phyloP scores from a whole-genome alignment of 2,329 filamentous ascomycete species.

The Exserohilum turcica region DNA sequence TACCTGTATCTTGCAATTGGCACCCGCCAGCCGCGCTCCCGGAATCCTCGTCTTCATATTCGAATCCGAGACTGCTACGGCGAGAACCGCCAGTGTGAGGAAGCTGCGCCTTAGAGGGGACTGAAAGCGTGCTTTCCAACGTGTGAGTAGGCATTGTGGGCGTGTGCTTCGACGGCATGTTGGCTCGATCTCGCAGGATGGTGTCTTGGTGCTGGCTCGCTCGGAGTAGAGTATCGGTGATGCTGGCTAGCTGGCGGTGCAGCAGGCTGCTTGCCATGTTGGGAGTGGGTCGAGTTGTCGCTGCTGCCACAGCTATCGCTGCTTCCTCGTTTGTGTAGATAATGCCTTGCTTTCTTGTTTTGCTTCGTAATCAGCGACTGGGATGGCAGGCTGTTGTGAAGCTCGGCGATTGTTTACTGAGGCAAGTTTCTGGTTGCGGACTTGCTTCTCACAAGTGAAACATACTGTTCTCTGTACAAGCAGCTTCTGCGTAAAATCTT shows the following conservation, averaged over 20 bases:
- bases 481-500: too few relatives aligned
- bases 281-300: background rate
- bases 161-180: background rate
- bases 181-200: conserved; percentile 5
- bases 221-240: conserved; percentile 20
- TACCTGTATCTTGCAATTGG: background rate
- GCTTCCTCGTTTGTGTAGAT: background rate
- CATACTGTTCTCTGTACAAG: too few relatives aligned
- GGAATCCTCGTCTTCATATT: background rate
- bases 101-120: background rate
- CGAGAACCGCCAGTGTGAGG: background rate
- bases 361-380: too few relatives aligned
- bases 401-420: background rate
- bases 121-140: background rate
- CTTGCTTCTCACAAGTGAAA: background rate
- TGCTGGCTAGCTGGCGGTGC: conserved; percentile 23
- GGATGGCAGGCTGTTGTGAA: too few relatives aligned
- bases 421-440: background rate
- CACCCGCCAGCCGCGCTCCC: background rate
- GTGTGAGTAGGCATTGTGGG: background rate
- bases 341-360: too few relatives aligned
- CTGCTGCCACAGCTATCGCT: background rate
- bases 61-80: background rate
- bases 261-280: conserved; percentile 12
- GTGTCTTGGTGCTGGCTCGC: conserved; percentile 21